phyloP scores from a whole-genome alignment of 495 filamentous ascomycete species.

The Podospora pseudopauciseta region DNA sequence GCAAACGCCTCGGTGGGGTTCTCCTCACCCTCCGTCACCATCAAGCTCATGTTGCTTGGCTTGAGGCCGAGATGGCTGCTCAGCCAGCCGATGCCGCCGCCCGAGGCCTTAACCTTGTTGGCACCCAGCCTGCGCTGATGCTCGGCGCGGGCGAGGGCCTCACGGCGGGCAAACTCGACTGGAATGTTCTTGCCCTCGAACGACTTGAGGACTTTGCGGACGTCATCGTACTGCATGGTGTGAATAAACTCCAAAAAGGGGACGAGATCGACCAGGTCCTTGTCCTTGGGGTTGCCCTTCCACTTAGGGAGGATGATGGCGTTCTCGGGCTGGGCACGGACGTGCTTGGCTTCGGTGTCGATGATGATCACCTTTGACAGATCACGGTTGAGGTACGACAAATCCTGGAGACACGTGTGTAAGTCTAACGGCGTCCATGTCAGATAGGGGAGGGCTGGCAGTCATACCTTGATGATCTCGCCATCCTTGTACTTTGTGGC shows the following conservation, averaged over 20 bases:
- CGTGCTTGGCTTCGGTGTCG: slow-evolving; percentile 78
- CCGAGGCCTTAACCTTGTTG: slow-evolving; percentile 61
- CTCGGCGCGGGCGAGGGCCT: slow-evolving; percentile 73
- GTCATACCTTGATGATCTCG: slow-evolving; percentile 87
- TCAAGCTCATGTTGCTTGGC: slow-evolving; percentile 51
- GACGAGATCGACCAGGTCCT: slow-evolving; percentile 78
- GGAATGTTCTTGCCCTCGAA: slow-evolving; percentile 86
- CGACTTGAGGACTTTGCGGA: slow-evolving; percentile 77
- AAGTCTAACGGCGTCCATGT: slow-evolving; percentile 4
- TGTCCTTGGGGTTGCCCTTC: slow-evolving; percentile 78
- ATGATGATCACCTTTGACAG: slow-evolving; percentile 90
- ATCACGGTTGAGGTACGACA: slow-evolving; percentile 92
- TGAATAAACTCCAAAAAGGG: slow-evolving; percentile 96
- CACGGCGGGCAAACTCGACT: slow-evolving; percentile 82
- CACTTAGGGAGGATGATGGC: slow-evolving; percentile 87
- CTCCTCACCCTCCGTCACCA: slow-evolving; percentile 61
- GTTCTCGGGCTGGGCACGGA: slow-evolving; percentile 84
- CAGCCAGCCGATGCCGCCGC: slow-evolving; percentile 56
- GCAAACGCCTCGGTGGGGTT: slow-evolving; percentile 67
- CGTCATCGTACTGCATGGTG: slow-evolving; percentile 85
- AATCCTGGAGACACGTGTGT: slow-evolving; percentile 57
- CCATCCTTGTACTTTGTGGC: slow-evolving; percentile 93
- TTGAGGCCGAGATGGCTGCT: slow-evolving; percentile 72
- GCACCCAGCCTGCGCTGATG: slow-evolving; percentile 73
- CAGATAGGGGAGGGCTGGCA: neutral